Evolutionary conservation across 257 asterid species (phyloP).

Genomic region (Sherardia arvensis): DNA sequence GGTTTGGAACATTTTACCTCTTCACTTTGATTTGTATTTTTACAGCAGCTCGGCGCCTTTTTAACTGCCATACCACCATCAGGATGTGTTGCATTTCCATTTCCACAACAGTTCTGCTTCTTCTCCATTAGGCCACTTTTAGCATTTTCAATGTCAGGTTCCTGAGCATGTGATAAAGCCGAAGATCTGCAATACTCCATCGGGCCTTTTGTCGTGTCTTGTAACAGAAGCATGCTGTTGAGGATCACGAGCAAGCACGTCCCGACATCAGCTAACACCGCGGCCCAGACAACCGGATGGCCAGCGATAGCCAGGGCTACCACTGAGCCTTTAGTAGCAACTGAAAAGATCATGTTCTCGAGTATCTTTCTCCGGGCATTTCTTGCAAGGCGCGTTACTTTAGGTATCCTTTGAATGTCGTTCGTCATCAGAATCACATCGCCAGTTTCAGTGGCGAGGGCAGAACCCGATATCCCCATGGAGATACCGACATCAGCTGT

Average conservation of each 20-base stretch:
- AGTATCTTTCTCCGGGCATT: constrained; percentile 40
- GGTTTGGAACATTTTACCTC: neutral
- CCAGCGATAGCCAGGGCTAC: constrained; percentile 67
- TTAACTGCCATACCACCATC: neutral
- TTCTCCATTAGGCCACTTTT: neutral
- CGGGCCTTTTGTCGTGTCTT: constrained; percentile 13
- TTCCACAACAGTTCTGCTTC: neutral
- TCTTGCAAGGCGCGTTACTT: constrained; percentile 42
- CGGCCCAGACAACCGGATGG: constrained; percentile 87
- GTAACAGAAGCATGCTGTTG: constrained; percentile 66
- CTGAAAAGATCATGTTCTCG: constrained; percentile 50
- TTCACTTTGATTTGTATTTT: neutral
- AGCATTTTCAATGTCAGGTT: neutral
- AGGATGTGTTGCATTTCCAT: neutral
- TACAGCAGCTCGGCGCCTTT: constrained; percentile 2
- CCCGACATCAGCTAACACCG: constrained; percentile 66
- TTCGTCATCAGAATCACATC: constrained; percentile 69
- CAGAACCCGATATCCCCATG: constrained; percentile 86
- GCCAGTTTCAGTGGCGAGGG: constrained; percentile 72
- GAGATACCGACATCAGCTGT: constrained; percentile 77
- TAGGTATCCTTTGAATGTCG: constrained; percentile 57
- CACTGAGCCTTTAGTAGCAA: constrained; percentile 50
- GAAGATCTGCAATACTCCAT: constrained; percentile 16
- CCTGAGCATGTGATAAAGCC: constrained; percentile 7
- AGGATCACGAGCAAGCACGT: constrained; percentile 72